Evolutionary conservation across 768 basidiomycete species (phyloP).

Genomic region (Leucocoprinus leucothites): DNA sequence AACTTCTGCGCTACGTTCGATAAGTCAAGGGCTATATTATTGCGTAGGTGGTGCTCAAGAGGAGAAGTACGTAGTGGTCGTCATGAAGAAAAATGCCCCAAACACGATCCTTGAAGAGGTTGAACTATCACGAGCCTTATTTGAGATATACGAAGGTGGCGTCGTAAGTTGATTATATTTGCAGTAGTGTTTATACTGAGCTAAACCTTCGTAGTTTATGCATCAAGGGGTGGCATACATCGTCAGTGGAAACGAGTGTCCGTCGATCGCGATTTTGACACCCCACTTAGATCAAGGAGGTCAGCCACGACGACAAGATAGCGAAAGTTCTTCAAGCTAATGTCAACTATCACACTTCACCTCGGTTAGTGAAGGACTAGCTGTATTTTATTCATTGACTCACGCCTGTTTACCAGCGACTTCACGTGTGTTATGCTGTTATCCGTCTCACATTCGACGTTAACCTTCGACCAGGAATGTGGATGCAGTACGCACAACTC

Average conservation of each 20-base stretch:
- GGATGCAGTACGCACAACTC: slow-evolving; percentile 72
- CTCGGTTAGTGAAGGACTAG: slow-evolving; percentile 38
- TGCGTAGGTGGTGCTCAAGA: slow-evolving; percentile 60
- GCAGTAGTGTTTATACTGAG: neutral
- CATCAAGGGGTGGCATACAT: slow-evolving; percentile 84
- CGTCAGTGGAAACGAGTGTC: slow-evolving; percentile 34
- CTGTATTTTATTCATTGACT: neutral
- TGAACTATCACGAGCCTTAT: slow-evolving; percentile 79
- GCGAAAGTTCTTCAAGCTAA: slow-evolving; percentile 72
- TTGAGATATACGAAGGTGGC: slow-evolving; percentile 88
- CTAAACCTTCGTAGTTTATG: slow-evolving; percentile 55
- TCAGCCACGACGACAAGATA: slow-evolving; percentile 74
- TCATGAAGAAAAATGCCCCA: slow-evolving; percentile 43
- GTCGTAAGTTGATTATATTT: slow-evolving; percentile 45
- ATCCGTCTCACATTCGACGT: neutral
- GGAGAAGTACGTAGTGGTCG: slow-evolving; percentile 74
- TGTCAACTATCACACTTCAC: slow-evolving; percentile 81
- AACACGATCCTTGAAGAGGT: slow-evolving; percentile 71
- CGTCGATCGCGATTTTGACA: neutral
- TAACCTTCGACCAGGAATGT: slow-evolving; percentile 48
- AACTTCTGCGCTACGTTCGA: neutral
- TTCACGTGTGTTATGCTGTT: slow-evolving; percentile 52
- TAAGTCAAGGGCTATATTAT: neutral
- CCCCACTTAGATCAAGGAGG: slow-evolving; percentile 59
- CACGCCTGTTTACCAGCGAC: slow-evolving; percentile 43